Evolutionary conservation across 2,329 filamentous ascomycete species (phyloP).

Genomic region (Claviceps pazoutovae): DNA sequence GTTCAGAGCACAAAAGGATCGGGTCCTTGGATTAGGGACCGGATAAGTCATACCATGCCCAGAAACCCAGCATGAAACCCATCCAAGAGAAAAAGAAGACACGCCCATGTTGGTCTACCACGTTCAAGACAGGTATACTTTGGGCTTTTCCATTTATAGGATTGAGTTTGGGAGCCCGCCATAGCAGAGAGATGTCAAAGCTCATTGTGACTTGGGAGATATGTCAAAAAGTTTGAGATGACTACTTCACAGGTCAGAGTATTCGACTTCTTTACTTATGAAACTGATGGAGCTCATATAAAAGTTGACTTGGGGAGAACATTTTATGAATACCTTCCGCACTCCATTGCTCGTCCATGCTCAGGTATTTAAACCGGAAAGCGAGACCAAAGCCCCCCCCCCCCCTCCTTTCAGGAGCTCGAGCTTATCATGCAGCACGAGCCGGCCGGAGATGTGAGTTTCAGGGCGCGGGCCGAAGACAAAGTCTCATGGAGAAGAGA

Average conservation of each 20-base stretch:
- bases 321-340: no score
- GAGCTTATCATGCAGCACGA: slow-evolving; percentile 1
- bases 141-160: slow-evolving; percentile 73
- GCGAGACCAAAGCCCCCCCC: background rate
- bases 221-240: background rate
- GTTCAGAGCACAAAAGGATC: background rate
- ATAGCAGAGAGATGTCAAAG: slow-evolving; percentile 16
- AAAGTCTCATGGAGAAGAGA: background rate
- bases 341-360: background rate
- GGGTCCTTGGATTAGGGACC: background rate
- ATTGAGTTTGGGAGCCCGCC: slow-evolving; percentile 54
- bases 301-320: no score
- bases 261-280: background rate
- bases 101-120: slow-evolving; percentile 64
- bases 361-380: background rate
- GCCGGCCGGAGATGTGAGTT: background rate
- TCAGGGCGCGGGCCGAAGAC: background rate
- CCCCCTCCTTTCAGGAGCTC: background rate
- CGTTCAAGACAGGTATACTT: slow-evolving; percentile 67
- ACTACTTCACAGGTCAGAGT: background rate
- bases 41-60: slow-evolving; percentile 48
- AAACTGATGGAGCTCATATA: background rate
- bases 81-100: slow-evolving; percentile 87
- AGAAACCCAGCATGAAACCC: slow-evolving; percentile 76
- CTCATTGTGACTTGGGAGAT: slow-evolving; percentile 11